These are phyloP conservation scores for Noccaea caerulescens DNA, from an alignment of 345 rosid species.

Conservation along the genomic window DNA sequence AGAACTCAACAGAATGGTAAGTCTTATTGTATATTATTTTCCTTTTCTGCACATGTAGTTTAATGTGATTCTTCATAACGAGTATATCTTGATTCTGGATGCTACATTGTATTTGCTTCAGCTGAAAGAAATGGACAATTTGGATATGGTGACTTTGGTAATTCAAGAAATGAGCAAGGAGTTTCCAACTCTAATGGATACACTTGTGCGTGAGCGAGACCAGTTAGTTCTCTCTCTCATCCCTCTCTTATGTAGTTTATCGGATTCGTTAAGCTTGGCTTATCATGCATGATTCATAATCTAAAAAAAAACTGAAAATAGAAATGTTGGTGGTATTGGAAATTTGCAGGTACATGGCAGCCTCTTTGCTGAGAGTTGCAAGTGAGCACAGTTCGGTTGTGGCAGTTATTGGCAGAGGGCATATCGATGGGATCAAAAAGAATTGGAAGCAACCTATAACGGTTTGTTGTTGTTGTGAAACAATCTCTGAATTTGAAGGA, in stretches of 20 bases:
- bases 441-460: slow-evolving; percentile 83
- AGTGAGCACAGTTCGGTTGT: slow-evolving; percentile 81
- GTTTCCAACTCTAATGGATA: slow-evolving; percentile 92
- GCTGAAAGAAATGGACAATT: slow-evolving; percentile 95
- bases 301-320: background rate
- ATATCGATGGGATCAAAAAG: slow-evolving; percentile 81
- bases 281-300: background rate
- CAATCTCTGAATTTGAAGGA: slow-evolving; percentile 9
- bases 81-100: slow-evolving; percentile 17
- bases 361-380: slow-evolving; percentile 64
- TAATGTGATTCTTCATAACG: slow-evolving; percentile 8
- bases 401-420: slow-evolving; percentile 99
- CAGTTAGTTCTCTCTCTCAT: slow-evolving; percentile 66
- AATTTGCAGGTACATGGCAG: slow-evolving; percentile 83
- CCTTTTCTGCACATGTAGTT: slow-evolving; percentile 1
- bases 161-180: slow-evolving; percentile 98
- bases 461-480: slow-evolving; percentile 51
- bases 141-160: slow-evolving; percentile 93
- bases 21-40: slow-evolving; percentile 4
- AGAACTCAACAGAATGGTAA: slow-evolving; percentile 88
- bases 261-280: background rate
- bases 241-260: slow-evolving; percentile 19
- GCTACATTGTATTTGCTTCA: slow-evolving; percentile 39
- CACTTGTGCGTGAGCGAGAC: slow-evolving; percentile 95
- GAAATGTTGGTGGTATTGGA: background rate